phyloP scores from a whole-genome alignment of 805 yeast genomes.

The Candida berthetii region DNA sequence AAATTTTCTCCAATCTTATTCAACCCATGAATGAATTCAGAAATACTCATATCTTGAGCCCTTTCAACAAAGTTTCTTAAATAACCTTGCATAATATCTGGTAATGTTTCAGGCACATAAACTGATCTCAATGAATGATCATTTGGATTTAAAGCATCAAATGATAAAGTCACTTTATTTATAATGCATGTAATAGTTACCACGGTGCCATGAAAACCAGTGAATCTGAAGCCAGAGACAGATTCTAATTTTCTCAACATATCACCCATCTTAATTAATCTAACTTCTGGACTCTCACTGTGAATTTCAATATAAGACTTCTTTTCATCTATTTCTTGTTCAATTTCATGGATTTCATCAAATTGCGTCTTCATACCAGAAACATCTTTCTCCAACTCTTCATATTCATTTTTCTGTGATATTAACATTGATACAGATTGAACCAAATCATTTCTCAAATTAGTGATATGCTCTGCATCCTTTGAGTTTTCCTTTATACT shows the following conservation, averaged over 20 bases:
- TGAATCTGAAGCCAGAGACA: background rate
- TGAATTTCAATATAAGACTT: background rate
- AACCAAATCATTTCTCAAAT: slow-evolving; percentile 7
- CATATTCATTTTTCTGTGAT: slow-evolving; percentile 2
- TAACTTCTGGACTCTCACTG: background rate
- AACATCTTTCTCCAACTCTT: slow-evolving; percentile 5
- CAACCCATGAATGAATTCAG: slow-evolving; percentile 3
- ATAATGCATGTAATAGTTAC: slow-evolving; percentile 4
- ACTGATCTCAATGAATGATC: background rate
- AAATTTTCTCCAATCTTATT: slow-evolving; percentile 3
- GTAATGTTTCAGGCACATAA: no score
- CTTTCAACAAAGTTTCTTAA: background rate
- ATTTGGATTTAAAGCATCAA: slow-evolving; percentile 5
- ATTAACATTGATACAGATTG: slow-evolving; percentile 2
- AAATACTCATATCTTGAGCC: background rate
- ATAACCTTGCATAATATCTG: background rate
- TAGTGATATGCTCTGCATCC: slow-evolving; percentile 7
- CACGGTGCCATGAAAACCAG: slow-evolving; percentile 4
- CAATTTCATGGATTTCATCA: slow-evolving; percentile 1
- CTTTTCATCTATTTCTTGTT: background rate
- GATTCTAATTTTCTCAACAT: background rate
- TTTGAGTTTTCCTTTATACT: slow-evolving; percentile 10
- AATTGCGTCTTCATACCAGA: background rate
- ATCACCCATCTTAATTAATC: background rate
- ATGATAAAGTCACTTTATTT: slow-evolving; percentile 4